Percentiles rank a stretch among this genome's conserved stretches.
phyloP scores from a whole-genome alignment of 768 basidiomycete species.

The Leccinum subtestaceum region DNA sequence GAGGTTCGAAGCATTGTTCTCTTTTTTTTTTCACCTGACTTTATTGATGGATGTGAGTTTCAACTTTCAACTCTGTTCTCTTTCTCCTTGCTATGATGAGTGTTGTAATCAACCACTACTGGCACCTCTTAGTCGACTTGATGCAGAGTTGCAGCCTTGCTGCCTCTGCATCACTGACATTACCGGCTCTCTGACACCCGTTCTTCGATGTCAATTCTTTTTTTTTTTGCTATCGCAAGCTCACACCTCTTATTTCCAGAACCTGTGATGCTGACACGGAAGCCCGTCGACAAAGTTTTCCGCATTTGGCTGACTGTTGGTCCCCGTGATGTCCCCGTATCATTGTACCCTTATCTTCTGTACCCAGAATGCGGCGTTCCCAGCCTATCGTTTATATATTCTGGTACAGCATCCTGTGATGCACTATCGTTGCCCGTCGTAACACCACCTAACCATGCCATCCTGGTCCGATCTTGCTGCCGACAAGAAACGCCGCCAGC shows the following conservation, averaged over 20 bases:
- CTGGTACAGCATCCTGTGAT: not conserved
- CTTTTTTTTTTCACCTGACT: not conserved
- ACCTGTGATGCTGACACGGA: not conserved
- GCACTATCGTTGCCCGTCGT: not conserved
- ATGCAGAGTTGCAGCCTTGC: conserved; percentile 34
- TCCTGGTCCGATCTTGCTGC: conserved; percentile 52
- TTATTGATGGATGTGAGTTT: conserved; percentile 16
- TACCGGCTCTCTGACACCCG: conserved; percentile 53
- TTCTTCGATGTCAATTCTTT: not conserved
- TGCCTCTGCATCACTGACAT: conserved; percentile 72
- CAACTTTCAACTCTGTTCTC: not conserved
- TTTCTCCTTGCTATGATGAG: conserved; percentile 52
- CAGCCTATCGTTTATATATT: conserved; percentile 8
- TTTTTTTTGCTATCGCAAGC: conserved; percentile 5
- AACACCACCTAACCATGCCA: conserved; percentile 8
- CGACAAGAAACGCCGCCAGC: conserved; percentile 54
- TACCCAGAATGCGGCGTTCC: not conserved
- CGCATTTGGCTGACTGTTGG: not conserved
- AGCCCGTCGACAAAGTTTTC: not conserved
- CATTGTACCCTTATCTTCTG: conserved; percentile 10
- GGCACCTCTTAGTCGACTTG: conserved; percentile 94
- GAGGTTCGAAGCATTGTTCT: not conserved
- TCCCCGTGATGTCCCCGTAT: conserved; percentile 3
- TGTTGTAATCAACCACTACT: conserved; percentile 70
- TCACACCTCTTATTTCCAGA: conserved; percentile 20